Conservation (phyloP, 1,284 basidiomycete genomes). For the Butyriboletus appendiculatus region DNA sequence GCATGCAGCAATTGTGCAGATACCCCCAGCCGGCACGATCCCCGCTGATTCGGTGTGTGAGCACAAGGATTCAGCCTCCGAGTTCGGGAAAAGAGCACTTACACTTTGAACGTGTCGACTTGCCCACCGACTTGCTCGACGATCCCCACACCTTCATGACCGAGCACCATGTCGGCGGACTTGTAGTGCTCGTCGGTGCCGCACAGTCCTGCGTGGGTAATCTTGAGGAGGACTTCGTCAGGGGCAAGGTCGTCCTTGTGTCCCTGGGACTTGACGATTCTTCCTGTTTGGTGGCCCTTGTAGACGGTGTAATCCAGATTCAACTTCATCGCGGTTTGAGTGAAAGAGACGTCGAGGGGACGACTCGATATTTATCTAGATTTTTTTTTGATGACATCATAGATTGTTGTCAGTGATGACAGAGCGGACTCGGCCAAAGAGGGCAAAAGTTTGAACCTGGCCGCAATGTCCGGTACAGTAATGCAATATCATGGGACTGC, state of each 20-base stretch:
- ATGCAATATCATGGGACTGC: too few species aligned
- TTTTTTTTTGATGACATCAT: conserved; percentile 1
- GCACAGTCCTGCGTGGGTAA: conserved; percentile 47
- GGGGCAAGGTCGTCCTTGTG: conserved; percentile 21
- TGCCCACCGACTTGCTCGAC: conserved; percentile 32
- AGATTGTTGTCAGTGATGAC: not conserved
- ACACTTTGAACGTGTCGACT: conserved; percentile 35
- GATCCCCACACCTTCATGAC: conserved; percentile 38
- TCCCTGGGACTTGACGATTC: conserved; percentile 15
- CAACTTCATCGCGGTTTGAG: conserved; percentile 15
- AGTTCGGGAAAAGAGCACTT: conserved; percentile 2
- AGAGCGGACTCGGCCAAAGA: not conserved
- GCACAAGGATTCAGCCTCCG: not conserved
- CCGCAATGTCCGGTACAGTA: too few species aligned
- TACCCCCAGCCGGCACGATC: conserved; percentile 37
- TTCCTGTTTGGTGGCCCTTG: conserved; percentile 26
- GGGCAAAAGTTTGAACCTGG: too few species aligned
- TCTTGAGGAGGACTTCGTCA: conserved; percentile 39
- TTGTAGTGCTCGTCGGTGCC: conserved; percentile 49
- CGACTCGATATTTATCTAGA: not conserved
- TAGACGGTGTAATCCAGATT: conserved; percentile 30
- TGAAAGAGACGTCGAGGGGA: too few species aligned
- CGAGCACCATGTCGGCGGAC: conserved; percentile 36
- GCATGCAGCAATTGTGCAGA: conserved; percentile 26
- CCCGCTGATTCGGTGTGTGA: conserved; percentile 17